Evolutionary conservation across 2,329 filamentous ascomycete species (phyloP).

Genomic region (Paraphoma sp.): DNA sequence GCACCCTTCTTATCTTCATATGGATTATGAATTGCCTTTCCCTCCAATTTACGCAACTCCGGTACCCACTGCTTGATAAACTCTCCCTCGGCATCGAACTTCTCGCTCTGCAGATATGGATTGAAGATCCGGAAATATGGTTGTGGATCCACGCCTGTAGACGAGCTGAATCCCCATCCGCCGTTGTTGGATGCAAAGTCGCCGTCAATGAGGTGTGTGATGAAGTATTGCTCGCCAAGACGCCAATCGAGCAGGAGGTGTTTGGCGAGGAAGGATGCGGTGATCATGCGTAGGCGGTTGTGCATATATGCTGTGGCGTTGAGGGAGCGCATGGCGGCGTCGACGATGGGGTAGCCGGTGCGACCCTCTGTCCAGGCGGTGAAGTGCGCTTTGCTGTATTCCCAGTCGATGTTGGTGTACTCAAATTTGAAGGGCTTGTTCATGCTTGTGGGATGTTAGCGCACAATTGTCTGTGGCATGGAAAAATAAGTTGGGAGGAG

Average conservation of each 20-base stretch:
- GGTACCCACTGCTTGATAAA: conserved; percentile 86
- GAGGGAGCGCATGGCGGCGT: conserved; percentile 60
- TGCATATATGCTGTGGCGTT: conserved; percentile 60
- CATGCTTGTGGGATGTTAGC: conserved; percentile 58
- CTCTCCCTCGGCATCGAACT: conserved; percentile 78
- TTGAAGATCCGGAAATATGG: conserved; percentile 94
- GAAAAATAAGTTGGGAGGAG: no score
- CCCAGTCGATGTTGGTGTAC: conserved; percentile 83
- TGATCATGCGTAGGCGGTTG: conserved; percentile 60
- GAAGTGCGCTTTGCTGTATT: conserved; percentile 63
- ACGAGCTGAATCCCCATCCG: conserved; percentile 71
- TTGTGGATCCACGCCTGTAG: conserved; percentile 80
- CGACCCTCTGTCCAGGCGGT: conserved; percentile 65
- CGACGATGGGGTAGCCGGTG: conserved; percentile 57
- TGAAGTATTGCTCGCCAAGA: conserved; percentile 59
- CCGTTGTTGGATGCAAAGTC: conserved; percentile 63
- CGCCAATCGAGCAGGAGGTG: conserved; percentile 60
- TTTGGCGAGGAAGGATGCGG: conserved; percentile 56
- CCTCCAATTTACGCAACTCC: conserved; percentile 70
- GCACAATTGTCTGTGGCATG: neutral
- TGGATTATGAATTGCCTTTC: conserved; percentile 80
- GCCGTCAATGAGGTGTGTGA: conserved; percentile 56
- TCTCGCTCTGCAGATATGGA: conserved; percentile 82
- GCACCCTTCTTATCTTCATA: conserved; percentile 66
- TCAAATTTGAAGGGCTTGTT: conserved; percentile 82